phyloP scores from a whole-genome alignment of 768 basidiomycete genomes.

The Boletus tomentosulus region DNA sequence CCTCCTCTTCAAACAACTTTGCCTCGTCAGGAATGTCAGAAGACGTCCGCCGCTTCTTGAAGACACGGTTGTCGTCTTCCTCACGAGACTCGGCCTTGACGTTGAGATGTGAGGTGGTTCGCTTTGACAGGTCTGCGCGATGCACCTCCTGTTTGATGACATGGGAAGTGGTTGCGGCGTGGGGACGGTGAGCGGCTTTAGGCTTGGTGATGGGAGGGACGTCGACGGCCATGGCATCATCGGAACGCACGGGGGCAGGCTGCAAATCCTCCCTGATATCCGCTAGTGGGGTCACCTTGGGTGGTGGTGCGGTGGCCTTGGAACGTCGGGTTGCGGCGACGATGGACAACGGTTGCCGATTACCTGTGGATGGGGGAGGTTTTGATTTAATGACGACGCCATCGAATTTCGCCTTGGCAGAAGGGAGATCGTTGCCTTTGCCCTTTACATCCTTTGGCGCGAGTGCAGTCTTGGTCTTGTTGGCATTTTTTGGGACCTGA shows the following conservation, averaged over 20 bases:
- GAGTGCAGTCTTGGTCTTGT: constrained; percentile 36
- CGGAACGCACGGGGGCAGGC: constrained; percentile 29
- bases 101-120: constrained; percentile 9
- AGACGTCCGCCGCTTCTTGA: too few relatives aligned
- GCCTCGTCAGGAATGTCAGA: too few relatives aligned
- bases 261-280: constrained; percentile 28
- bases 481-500: constrained; percentile 60
- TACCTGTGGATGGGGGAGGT: constrained; percentile 19
- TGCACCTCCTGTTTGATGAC: constrained; percentile 29
- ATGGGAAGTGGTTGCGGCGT: constrained; percentile 12
- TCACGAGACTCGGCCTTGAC: too few relatives aligned
- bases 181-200: constrained; percentile 29
- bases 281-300: constrained; percentile 23
- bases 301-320: constrained; percentile 23
- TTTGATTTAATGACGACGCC: constrained; percentile 61
- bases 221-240: constrained; percentile 54
- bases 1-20: too few relatives aligned
- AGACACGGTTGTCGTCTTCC: too few relatives aligned
- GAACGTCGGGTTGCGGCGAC: constrained; percentile 45
- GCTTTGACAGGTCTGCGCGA: constrained; percentile 24
- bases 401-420: constrained; percentile 51
- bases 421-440: constrained; percentile 45
- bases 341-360: constrained; percentile 53
- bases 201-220: constrained; percentile 21
- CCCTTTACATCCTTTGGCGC: constrained; percentile 43